phyloP scores from a whole-genome alignment of 2,329 filamentous ascomycete genomes.

The Phialophora macrospora region DNA sequence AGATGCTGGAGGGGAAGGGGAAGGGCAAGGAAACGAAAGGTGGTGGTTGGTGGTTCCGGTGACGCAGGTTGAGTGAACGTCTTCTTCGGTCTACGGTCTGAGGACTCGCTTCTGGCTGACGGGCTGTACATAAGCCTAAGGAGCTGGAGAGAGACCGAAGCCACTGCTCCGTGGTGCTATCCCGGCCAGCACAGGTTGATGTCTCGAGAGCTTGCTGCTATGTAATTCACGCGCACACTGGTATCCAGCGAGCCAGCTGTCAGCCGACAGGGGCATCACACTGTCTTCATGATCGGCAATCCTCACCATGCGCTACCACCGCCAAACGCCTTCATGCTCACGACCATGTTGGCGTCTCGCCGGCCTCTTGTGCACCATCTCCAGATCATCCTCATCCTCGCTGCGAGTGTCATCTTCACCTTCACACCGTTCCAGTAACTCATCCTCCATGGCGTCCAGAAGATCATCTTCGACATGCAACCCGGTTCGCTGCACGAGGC shows the following conservation, averaged over 20 bases:
- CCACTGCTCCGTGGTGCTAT: background rate
- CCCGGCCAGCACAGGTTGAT: background rate
- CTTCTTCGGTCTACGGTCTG: background rate
- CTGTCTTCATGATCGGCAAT: background rate
- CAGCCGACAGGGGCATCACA: background rate
- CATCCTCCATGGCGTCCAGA: constrained; percentile 12
- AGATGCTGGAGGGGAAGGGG: constrained; percentile 25
- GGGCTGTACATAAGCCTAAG: background rate
- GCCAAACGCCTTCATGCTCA: background rate
- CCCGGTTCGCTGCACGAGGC: too few species aligned
- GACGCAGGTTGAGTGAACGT: background rate
- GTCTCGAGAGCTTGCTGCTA: background rate
- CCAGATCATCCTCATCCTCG: constrained; percentile 6
- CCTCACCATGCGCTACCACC: background rate
- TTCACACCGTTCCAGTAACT: background rate
- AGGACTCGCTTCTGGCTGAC: background rate
- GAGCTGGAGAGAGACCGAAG: background rate
- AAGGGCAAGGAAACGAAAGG: constrained; percentile 23
- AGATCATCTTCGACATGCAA: constrained; percentile 5
- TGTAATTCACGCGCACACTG: background rate
- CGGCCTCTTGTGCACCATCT: background rate
- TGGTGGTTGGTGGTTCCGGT: constrained; percentile 22
- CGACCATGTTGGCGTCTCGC: background rate
- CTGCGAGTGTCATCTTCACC: background rate
- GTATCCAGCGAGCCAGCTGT: background rate